Conservation (phyloP, 768 basidiomycete genomes). For the Tephrocybe sp. region DNA sequence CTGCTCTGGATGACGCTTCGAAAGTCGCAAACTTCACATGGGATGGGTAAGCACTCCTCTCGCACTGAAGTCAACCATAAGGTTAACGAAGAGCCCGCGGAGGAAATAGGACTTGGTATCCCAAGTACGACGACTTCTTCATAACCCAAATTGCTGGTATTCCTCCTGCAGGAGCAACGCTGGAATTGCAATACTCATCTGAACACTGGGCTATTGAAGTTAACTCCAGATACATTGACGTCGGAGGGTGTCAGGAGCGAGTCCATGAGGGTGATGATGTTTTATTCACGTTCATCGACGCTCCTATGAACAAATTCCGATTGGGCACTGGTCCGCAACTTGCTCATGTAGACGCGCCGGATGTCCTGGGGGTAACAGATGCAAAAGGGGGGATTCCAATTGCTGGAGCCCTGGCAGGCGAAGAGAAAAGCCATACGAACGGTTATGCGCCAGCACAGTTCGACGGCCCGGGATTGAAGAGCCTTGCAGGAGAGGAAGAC, state of each 20-base stretch:
- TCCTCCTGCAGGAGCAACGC: constrained; percentile 19
- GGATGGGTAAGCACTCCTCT: constrained; percentile 30
- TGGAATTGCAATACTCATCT: constrained; percentile 1
- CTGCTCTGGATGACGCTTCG: constrained; percentile 42
- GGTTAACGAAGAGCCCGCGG: constrained; percentile 4
- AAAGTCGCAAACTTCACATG: constrained; percentile 28
- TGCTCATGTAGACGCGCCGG: too few species aligned
- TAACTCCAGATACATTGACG: constrained; percentile 1
- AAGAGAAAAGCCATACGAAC: too few species aligned
- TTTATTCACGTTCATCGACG: constrained; percentile 10
- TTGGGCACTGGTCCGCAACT: too few species aligned
- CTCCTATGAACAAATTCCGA: too few species aligned
- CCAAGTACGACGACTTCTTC: constrained; percentile 40
- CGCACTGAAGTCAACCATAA: background rate
- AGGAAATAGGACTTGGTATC: constrained; percentile 25
- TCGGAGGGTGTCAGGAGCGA: constrained; percentile 15
- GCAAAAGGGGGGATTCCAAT: too few species aligned
- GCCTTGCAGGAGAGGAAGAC: too few species aligned
- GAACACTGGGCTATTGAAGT: constrained; percentile 15
- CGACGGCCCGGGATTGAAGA: too few species aligned
- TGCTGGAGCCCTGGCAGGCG: too few species aligned
- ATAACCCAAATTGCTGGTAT: constrained; percentile 34
- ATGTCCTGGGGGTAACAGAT: too few species aligned
- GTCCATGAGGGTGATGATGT: constrained; percentile 11
- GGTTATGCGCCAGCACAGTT: too few species aligned